Evolutionary conservation across 108 stramenopile species (phyloP).

Genomic region (Aureococcus anophagefferens): DNA sequence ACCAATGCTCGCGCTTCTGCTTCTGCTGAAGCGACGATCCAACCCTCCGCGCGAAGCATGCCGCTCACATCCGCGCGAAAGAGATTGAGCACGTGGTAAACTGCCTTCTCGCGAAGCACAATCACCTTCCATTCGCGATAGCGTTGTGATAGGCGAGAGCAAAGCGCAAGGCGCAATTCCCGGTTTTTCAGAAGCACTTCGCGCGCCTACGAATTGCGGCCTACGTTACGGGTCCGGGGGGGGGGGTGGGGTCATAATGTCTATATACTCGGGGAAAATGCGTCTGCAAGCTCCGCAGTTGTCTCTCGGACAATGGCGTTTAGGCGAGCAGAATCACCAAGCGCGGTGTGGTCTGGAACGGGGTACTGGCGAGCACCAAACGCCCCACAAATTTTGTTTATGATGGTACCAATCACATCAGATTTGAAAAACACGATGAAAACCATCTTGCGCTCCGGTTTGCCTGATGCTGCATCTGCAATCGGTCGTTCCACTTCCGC

Average conservation of each 20-base stretch:
- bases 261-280: too few relatives aligned
- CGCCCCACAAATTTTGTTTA: slow-evolving; percentile 95
- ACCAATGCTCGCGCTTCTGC: slow-evolving; percentile 61
- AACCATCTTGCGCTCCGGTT: slow-evolving; percentile 72
- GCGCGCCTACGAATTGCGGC: too few relatives aligned
- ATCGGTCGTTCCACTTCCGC: slow-evolving; percentile 82
- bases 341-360: slow-evolving; percentile 58
- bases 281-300: background rate
- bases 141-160: slow-evolving; percentile 71
- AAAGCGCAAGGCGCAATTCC: slow-evolving; percentile 81
- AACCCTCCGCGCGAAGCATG: slow-evolving; percentile 93
- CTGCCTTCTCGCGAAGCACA: slow-evolving; percentile 79
- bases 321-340: background rate
- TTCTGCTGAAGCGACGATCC: slow-evolving; percentile 73
- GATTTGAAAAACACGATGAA: slow-evolving; percentile 96
- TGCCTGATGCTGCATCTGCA: slow-evolving; percentile 69
- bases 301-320: background rate
- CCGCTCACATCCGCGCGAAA: slow-evolving; percentile 90
- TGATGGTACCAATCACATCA: slow-evolving; percentile 75
- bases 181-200: slow-evolving; percentile 88
- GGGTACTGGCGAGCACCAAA: slow-evolving; percentile 85
- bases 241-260: too few relatives aligned
- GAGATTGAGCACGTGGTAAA: slow-evolving; percentile 94
- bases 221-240: too few relatives aligned
- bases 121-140: slow-evolving; percentile 81